These are phyloP conservation scores for Calcarisporium arbuscula DNA, from an alignment of 2,329 filamentous ascomycete genomes.

Conservation along the genomic window DNA sequence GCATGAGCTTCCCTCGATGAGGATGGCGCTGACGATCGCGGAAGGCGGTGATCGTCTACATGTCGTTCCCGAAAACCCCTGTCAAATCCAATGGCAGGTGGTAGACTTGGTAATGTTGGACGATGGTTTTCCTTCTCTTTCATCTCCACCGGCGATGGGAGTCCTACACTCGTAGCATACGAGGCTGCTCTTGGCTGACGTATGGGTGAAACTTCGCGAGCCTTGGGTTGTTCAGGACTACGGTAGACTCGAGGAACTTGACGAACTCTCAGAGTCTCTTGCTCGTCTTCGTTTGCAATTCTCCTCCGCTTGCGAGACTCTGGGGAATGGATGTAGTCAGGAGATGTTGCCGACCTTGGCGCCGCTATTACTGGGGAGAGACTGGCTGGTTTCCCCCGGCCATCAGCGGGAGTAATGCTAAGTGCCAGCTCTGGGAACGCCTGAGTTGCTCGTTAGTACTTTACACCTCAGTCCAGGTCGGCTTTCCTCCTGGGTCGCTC, in stretches of 20 bases:
- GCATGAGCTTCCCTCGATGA: slow-evolving; percentile 1
- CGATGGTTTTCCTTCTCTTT: slow-evolving; percentile 29
- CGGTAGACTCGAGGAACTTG: slow-evolving; percentile 42
- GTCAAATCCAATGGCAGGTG: slow-evolving; percentile 30
- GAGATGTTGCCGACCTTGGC: slow-evolving; percentile 23
- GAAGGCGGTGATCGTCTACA: neutral
- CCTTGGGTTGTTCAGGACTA: slow-evolving; percentile 27
- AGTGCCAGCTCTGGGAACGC: slow-evolving; percentile 40
- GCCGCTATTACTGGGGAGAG: slow-evolving; percentile 2
- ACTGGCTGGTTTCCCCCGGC: neutral
- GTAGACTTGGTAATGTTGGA: slow-evolving; percentile 34
- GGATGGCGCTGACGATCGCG: neutral
- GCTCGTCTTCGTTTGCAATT: slow-evolving; percentile 34
- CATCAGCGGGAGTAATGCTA: slow-evolving; percentile 6
- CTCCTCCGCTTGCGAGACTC: slow-evolving; percentile 42
- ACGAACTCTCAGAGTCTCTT: slow-evolving; percentile 31
- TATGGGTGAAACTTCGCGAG: neutral
- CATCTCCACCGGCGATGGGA: slow-evolving; percentile 25
- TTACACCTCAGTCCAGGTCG: neutral
- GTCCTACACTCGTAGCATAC: slow-evolving; percentile 21
- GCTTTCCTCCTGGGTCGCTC: too few species aligned
- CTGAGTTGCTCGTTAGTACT: slow-evolving; percentile 24
- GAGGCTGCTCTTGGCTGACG: slow-evolving; percentile 19
- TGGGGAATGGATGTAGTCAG: slow-evolving; percentile 45
- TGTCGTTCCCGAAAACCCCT: neutral